Evolutionary conservation across 805 yeast genomes (phyloP), one percentile per base, ranked within the genome.

Genomic region (Brettanomyces naardenensis): DNA sequence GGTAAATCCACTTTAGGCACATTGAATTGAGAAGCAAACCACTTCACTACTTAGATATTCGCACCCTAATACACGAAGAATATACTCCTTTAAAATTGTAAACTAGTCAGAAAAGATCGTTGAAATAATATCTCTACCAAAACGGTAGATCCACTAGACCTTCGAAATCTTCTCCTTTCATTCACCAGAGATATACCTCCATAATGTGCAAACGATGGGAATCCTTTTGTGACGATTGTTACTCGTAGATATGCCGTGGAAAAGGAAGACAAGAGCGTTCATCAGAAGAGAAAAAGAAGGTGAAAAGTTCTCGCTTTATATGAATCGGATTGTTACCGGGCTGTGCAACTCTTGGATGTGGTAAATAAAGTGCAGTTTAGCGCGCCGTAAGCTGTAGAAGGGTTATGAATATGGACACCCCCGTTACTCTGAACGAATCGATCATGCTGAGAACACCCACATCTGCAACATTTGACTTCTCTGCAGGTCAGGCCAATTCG

Each of bases 1-100:
- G n/a, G n/a, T n/a, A 11, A 32, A 30, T 28, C 28, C 41, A 31
- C 15, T 49, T 44, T 51, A 29, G 48, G 57, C 53, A 44, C 36
- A 36, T 32, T 35, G 31, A 40, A n/a, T 42, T 38, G 19, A 21
- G 41, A 40, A 40, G 19, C 31, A 22, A 14, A 17, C 27, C 36
- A 33, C 22, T 33, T 23, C 18, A 21, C 25, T n/a, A 33, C 28
- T 17, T 18, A 15, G 26, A 23, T 7, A 23, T 23, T 23, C 10
- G n/a, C n/a, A n/a, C 26, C 26, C 7, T 23, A 9, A 11, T 11
- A 23, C 26, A 23, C 7, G 11, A 23, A 23, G 26, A 23, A 23
- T 11, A 23, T 7, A 23, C 26, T 11, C 11, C 11, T 9, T 23
- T 11, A 23, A 23, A 23, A 23, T 11, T 7, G 11, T 23, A 23